Conservation (phyloP, 352 stramenopile genomes). For the Phytophthora pini region DNA sequence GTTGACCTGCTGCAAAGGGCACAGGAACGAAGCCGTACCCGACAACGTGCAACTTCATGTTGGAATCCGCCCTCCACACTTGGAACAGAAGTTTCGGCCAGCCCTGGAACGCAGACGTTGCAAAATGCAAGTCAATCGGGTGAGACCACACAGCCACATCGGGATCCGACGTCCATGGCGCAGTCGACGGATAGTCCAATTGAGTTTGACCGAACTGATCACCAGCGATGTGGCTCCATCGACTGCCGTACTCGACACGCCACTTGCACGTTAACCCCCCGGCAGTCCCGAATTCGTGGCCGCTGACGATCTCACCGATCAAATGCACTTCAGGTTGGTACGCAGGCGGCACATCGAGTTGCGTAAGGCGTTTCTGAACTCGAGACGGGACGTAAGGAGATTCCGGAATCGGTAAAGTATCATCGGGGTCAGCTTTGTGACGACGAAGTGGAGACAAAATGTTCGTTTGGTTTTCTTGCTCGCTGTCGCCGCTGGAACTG, state of each 20-base stretch:
- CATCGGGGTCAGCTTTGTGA: constrained; percentile 33
- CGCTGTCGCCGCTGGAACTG: constrained; percentile 26
- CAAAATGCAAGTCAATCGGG: constrained; percentile 75
- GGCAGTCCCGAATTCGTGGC: constrained; percentile 47
- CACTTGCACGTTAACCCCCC: constrained; percentile 72
- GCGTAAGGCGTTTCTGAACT: constrained; percentile 20
- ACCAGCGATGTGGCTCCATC: constrained; percentile 66
- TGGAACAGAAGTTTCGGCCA: constrained; percentile 76
- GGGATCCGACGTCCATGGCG: constrained; percentile 28
- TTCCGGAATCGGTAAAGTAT: constrained; percentile 25
- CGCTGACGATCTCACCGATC: constrained; percentile 69
- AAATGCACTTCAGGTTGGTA: constrained; percentile 76
- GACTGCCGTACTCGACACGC: constrained; percentile 65
- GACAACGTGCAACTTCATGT: constrained; percentile 54
- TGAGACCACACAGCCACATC: constrained; percentile 63
- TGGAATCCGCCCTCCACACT: constrained; percentile 62
- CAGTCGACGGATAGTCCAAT: constrained; percentile 51
- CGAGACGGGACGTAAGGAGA: constrained; percentile 20
- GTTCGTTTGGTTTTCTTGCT: constrained; percentile 37
- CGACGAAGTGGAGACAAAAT: constrained; percentile 32
- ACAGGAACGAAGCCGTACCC: constrained; percentile 70
- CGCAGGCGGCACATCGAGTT: constrained; percentile 43
- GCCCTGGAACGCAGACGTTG: constrained; percentile 57
- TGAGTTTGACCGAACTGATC: constrained; percentile 71
- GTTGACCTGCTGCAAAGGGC: constrained; percentile 58